These are phyloP conservation scores for Termitomyces sp. DNA, from an alignment of 768 basidiomycete species.

Conservation along the genomic window DNA sequence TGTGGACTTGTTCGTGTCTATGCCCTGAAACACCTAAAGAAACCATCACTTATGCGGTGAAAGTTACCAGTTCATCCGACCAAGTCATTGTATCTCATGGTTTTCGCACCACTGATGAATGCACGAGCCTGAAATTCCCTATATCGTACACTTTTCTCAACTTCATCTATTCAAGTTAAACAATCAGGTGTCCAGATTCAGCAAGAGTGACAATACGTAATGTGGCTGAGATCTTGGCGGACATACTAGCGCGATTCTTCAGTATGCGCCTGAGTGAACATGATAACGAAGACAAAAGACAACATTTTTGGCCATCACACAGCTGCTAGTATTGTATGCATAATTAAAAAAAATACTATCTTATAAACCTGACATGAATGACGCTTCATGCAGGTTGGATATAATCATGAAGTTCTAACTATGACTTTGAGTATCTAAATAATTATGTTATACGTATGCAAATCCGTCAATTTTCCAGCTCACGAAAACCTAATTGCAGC, in stretches of 20 bases:
- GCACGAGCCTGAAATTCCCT: not conserved
- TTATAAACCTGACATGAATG: not conserved
- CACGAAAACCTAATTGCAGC: not conserved
- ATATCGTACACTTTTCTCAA: not conserved
- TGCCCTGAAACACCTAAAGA: not conserved
- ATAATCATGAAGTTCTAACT: not conserved
- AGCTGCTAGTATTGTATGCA: not conserved
- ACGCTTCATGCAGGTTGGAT: no score
- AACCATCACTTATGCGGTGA: not conserved
- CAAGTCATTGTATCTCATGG: not conserved
- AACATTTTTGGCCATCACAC: no score
- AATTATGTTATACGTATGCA: not conserved
- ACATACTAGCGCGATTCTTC: no score
- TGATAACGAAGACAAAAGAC: not conserved
- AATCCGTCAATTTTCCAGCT: not conserved
- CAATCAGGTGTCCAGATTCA: not conserved
- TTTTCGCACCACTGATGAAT: not conserved
- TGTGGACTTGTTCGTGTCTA: not conserved
- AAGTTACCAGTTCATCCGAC: no score
- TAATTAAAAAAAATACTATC: not conserved
- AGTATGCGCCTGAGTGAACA: no score
- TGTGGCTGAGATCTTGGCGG: not conserved
- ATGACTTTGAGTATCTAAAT: not conserved
- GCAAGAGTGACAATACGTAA: not conserved
- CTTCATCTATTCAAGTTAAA: not conserved